A percentile compares a stretch with the other conserved stretches of the same genome.
Conservation (phyloP, 2,329 filamentous ascomycete species). For the Neonectria hederae region DNA sequence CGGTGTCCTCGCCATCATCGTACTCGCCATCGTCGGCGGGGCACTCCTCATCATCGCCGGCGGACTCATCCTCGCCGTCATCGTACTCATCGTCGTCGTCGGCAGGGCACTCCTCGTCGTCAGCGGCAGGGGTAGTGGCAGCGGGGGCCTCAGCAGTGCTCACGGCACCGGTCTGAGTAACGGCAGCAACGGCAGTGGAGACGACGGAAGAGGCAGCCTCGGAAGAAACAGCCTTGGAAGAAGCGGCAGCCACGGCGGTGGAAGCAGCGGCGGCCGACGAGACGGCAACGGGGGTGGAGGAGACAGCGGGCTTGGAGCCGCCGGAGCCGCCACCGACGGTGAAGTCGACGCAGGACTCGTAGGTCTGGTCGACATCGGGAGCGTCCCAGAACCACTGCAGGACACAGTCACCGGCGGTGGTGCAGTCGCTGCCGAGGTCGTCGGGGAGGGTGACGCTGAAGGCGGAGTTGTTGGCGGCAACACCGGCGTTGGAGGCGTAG, state of each 20-base stretch:
- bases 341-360: constrained; percentile 71
- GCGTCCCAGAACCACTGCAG: constrained; percentile 73
- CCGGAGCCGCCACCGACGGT: constrained; percentile 31
- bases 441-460: constrained; percentile 66
- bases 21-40: constrained; percentile 1
- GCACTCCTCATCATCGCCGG: constrained; percentile 21
- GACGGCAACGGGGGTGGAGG: constrained; percentile 15
- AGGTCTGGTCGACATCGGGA: constrained; percentile 65
- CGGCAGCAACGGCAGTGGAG: constrained; percentile 18
- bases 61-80: constrained; percentile 19
- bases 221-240: not conserved
- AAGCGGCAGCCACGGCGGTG: constrained; percentile 4
- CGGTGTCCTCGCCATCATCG: constrained; percentile 13
- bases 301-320: constrained; percentile 11
- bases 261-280: constrained; percentile 23
- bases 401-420: constrained; percentile 58
- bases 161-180: not conserved
- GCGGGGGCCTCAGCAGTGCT: constrained; percentile 14
- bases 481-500: constrained; percentile 59
- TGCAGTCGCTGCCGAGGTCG: constrained; percentile 56
- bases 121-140: constrained; percentile 12
- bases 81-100: constrained; percentile 27
- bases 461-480: constrained; percentile 55
- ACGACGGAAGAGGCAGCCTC: constrained; percentile 20
- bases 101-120: constrained; percentile 31